Evolutionary conservation across 306 rosid genomes (phyloP).

Genomic region (Quercus bicolor): DNA sequence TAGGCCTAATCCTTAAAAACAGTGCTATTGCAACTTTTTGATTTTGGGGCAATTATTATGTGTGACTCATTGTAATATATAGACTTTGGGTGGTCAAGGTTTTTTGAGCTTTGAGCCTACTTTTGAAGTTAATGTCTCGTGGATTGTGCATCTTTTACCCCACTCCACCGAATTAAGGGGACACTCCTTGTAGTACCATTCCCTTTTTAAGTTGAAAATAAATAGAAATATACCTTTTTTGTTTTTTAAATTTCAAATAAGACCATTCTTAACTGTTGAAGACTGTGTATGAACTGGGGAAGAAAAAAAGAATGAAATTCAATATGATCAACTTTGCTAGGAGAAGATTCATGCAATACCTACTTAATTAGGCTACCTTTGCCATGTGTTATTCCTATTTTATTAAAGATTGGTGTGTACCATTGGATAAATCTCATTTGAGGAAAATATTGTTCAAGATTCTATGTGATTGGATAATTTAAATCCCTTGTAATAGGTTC

Average conservation of each 20-base stretch:
- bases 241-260: no score
- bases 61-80: conserved; percentile 9
- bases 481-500: background rate
- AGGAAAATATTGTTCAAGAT: background rate
- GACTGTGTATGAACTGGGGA: no score
- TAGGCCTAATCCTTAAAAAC: background rate
- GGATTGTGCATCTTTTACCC: conserved; percentile 29
- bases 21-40: background rate
- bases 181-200: background rate
- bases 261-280: background rate
- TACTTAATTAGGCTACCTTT: no score
- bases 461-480: background rate
- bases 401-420: background rate
- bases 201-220: no score
- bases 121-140: conserved; percentile 26
- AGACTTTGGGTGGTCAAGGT: conserved; percentile 21
- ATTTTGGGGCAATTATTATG: conserved; percentile 16
- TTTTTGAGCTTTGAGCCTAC: conserved; percentile 48
- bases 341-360: no score
- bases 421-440: background rate
- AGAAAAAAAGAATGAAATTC: no score
- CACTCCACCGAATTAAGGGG: background rate
- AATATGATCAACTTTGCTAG: background rate
- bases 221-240: no score
- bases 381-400: background rate